Base-by-base conservation (phyloP, 805 yeast genomes). In the Myxozyma sirexii region DNA sequence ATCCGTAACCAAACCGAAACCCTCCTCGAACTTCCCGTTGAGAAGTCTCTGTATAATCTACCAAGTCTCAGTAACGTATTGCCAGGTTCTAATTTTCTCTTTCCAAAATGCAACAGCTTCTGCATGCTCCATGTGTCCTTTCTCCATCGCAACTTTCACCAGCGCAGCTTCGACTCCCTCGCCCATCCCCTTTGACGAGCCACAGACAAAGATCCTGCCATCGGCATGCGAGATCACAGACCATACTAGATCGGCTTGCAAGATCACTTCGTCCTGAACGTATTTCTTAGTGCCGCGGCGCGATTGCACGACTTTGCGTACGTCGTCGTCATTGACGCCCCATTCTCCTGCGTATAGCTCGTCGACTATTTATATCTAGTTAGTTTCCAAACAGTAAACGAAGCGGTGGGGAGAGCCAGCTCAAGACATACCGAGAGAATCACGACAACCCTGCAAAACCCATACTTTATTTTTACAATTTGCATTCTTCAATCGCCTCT, bases 361-460 rank as follows among this genome's bases (percentile, higher is more conserved):
- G 43, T 68, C 71, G 24, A 68, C 63, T 45, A 44, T 23, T 17
- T 46, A n/a, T n/a, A n/a, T n/a, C n/a, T 17, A 21, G 37, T 27
- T 47, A 33, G 33, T 35, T 8, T 3, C 41, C n/a, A n/a, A n/a
- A n/a, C n/a, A n/a, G n/a, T n/a, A n/a, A n/a, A n/a, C n/a, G n/a
- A n/a, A n/a, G n/a, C n/a, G n/a, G n/a, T n/a, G n/a, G n/a, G n/a
- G n/a, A n/a, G n/a, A n/a, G n/a, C n/a, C n/a, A n/a, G 39, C 15
- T 8, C 10, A 6, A 15, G 8, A 31, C 54, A 15, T 47, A 57
- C 61, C 59, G n/a, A 61, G 54, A 12, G 65, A 57, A 49, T 68
- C 70, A 19, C 71, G 67, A 44, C 71, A 68, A 1, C 71, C 71
- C 37, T 68, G 71, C 26, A 68, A 47, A 10, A 68, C 68, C 71